Evolutionary conservation across 306 rosid genomes (phyloP), one percentile per base, ranked within the genome.

Genomic region (Luffa acutangula): DNA sequence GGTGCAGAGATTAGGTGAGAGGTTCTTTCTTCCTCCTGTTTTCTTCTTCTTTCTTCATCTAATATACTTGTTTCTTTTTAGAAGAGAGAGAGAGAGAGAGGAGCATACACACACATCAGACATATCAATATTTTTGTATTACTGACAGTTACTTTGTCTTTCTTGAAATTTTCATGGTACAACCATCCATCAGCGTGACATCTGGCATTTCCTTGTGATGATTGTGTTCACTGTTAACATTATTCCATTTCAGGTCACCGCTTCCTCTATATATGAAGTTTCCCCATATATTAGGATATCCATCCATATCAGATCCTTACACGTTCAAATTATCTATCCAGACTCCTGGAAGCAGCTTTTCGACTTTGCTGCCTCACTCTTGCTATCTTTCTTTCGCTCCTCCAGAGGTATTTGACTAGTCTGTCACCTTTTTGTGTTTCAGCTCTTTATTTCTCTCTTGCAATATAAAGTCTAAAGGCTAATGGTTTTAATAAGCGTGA

Each of bases 361-460:
- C 97, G 78, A 87, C 84, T 53, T 59, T 56, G 75, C 80, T 42
- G 75, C 87, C 93, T 78, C 89, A 84, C 83, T 56, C 52, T 81
- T 87, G 81, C 91, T 95, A 90, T 83, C 91, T 92, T 39, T 95
- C 98, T 75, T 95, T 95, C 77, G 88, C 97, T 49, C 98, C 98
- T 84, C 97, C 96, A 13, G 98, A 95, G 98, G 98, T 95, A 86
- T 71, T 18, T 18, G 71, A 77, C 78, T 54, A 45, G 45, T 58
- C 33, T 67, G 66, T 62, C 69, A 25, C 70, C 75, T 80, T 85
- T 33, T 58, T 49, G 4, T 18, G 62, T 75, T 51, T 77, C 75
- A 81, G 41, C 34, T 71, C 79, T 80, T 79, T 51, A 43, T 58
- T 46, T 70, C 60, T 46, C 58, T 53, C 14, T 42, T 21, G 42